Conservation (phyloP, 768 basidiomycete species). For the Floccularia luteovirens region DNA sequence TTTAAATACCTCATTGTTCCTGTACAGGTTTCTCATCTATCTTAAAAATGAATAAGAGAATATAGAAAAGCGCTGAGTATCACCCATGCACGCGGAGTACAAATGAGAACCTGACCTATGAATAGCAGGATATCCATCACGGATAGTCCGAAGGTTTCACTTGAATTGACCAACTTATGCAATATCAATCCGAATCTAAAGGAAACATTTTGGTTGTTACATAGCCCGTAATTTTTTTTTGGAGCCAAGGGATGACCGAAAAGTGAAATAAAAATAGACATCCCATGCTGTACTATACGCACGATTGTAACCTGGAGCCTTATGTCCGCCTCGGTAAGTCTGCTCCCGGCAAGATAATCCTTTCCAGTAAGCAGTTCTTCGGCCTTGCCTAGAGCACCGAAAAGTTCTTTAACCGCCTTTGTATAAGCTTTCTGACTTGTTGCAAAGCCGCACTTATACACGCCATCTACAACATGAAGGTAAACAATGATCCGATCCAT, state of each 20-base stretch:
- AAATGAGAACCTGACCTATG: conserved; percentile 56
- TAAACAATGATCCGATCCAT: background rate
- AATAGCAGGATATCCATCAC: conserved; percentile 80
- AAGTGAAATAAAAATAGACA: conserved; percentile 1
- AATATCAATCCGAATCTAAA: conserved; percentile 81
- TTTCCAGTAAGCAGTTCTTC: conserved; percentile 74
- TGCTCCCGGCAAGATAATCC: conserved; percentile 78
- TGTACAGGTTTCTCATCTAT: conserved; percentile 87
- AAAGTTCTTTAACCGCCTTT: conserved; percentile 64
- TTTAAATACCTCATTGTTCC: conserved; percentile 84
- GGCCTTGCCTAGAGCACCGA: conserved; percentile 71
- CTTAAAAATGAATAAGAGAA: conserved; percentile 19
- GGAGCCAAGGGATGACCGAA: background rate
- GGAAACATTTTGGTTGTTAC: no score
- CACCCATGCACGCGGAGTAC: conserved; percentile 3
- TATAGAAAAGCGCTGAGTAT: background rate
- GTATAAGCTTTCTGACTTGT: conserved; percentile 76
- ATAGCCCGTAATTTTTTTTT: background rate
- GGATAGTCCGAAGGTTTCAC: conserved; percentile 82
- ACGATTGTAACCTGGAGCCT: conserved; percentile 93
- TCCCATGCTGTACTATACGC: no score
- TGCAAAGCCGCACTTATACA: conserved; percentile 89
- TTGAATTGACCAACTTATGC: conserved; percentile 94
- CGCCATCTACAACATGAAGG: conserved; percentile 46
- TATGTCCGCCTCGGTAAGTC: conserved; percentile 77